Evolutionary conservation across 148 eudicot species (phyloP).

Genomic region (Rheum nobile): DNA sequence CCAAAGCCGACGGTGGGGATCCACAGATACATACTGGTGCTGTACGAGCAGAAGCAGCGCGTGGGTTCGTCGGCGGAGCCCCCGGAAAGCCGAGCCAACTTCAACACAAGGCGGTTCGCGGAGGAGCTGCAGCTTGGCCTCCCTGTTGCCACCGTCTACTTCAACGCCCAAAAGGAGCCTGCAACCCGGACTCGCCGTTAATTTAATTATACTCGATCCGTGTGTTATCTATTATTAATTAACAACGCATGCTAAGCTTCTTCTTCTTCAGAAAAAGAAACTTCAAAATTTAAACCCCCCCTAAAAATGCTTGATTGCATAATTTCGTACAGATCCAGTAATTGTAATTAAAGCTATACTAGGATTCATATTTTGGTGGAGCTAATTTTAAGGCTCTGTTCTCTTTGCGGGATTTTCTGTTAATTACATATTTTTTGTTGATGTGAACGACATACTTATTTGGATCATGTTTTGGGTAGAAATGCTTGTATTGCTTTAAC

Average conservation of each 20-base stretch:
- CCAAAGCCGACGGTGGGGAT: conserved; percentile 59
- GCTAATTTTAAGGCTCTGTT: too few species aligned
- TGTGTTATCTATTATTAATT: too few species aligned
- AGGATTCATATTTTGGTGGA: background rate
- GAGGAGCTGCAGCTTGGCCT: conserved; percentile 28
- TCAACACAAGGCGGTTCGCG: conserved; percentile 49
- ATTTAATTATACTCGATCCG: too few species aligned
- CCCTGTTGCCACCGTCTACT: conserved; percentile 57
- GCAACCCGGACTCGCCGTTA: conserved; percentile 11
- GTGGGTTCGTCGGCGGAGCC: conserved; percentile 13
- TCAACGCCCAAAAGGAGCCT: conserved; percentile 62
- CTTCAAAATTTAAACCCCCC: too few species aligned
- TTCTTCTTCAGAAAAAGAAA: background rate
- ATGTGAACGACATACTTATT: too few species aligned
- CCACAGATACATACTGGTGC: conserved; percentile 51
- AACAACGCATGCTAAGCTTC: background rate
- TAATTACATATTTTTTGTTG: too few species aligned
- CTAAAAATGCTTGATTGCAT: too few species aligned
- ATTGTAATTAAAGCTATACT: background rate
- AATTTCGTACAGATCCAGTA: background rate
- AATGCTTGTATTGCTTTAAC: too few species aligned
- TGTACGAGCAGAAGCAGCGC: conserved; percentile 35
- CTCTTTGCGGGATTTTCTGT: too few species aligned
- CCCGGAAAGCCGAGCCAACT: conserved; percentile 31
- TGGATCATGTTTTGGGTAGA: too few species aligned